A percentile compares a stretch with the other conserved stretches of the same genome.
Evolutionary conservation across 192 early-diverging fungal species (phyloP).

Genomic region (Umbelopsis isabellina): DNA sequence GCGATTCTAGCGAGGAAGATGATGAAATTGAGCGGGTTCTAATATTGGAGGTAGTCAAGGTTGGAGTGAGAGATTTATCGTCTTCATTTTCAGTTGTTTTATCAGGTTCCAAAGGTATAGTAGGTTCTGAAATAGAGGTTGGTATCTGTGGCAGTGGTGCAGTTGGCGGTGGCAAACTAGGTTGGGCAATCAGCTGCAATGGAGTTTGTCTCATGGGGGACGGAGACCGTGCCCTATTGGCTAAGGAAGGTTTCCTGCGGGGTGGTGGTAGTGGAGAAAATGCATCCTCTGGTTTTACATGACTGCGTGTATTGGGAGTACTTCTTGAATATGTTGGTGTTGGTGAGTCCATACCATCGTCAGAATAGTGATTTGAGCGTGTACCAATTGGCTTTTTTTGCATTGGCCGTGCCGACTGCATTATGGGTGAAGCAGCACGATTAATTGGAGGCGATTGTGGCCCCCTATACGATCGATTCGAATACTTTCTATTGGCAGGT

Average conservation of each 20-base stretch:
- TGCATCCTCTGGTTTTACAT: background rate
- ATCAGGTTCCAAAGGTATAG: background rate
- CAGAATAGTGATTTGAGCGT: background rate
- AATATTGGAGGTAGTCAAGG: background rate
- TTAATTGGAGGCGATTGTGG: background rate
- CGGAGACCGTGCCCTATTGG: background rate
- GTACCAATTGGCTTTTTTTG: background rate
- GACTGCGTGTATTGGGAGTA: background rate
- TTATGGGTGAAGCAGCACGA: background rate
- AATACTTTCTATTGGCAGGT: constrained; percentile 16
- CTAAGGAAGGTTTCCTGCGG: background rate
- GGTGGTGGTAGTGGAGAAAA: constrained; percentile 11
- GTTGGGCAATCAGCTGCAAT: constrained; percentile 1
- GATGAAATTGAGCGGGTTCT: constrained; percentile 5
- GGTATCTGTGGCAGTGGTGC: background rate
- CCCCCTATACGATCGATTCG: background rate
- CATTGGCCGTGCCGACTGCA: background rate
- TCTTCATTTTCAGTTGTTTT: background rate
- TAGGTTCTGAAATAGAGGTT: background rate
- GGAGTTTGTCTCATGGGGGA: constrained; percentile 8
- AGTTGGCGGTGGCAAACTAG: constrained; percentile 4
- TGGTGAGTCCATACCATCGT: background rate
- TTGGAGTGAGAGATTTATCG: no score
- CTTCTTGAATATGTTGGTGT: constrained; percentile 8
- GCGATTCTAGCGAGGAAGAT: constrained; percentile 11